phyloP scores from a whole-genome alignment of 768 basidiomycete species.

The Phylloporus sp. region DNA sequence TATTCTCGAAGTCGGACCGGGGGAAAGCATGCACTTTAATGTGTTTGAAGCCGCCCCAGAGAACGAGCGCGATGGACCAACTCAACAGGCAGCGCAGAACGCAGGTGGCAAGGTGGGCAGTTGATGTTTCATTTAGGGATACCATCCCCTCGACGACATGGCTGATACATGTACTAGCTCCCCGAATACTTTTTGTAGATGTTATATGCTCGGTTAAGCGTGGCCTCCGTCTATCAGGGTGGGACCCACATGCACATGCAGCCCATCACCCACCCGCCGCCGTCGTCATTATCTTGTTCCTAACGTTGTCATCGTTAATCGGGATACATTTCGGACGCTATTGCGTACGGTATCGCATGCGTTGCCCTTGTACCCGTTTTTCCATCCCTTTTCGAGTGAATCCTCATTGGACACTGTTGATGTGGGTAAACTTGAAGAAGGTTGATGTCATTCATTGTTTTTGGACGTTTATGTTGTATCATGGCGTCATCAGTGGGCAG shows the following conservation, averaged over 20 bases:
- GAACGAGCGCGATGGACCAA: constrained; percentile 90
- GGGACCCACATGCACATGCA: constrained; percentile 2
- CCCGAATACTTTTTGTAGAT: constrained; percentile 74
- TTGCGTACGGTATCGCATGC: not conserved
- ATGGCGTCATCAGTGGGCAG: not conserved
- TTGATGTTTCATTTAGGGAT: not conserved
- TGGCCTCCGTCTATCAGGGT: not conserved
- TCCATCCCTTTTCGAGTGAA: not conserved
- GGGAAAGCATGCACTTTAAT: constrained; percentile 86
- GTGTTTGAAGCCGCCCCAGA: constrained; percentile 99
- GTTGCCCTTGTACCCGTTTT: not conserved
- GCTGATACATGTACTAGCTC: constrained; percentile 40
- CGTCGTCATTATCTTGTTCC: constrained; percentile 7
- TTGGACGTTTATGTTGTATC: constrained; percentile 1
- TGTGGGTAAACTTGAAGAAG: not conserved
- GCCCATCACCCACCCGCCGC: not conserved
- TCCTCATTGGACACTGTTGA: not conserved
- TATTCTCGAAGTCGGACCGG: constrained; percentile 93
- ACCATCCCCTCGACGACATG: not conserved
- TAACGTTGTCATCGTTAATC: not conserved
- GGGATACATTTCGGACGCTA: constrained; percentile 6
- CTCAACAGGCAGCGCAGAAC: constrained; percentile 70
- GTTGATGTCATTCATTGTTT: not conserved
- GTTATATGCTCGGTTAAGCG: not conserved
- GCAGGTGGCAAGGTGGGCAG: constrained; percentile 62